These are phyloP conservation scores for Rubroshorea leprosula DNA, from an alignment of 345 rosid genomes.

Conservation along the genomic window DNA sequence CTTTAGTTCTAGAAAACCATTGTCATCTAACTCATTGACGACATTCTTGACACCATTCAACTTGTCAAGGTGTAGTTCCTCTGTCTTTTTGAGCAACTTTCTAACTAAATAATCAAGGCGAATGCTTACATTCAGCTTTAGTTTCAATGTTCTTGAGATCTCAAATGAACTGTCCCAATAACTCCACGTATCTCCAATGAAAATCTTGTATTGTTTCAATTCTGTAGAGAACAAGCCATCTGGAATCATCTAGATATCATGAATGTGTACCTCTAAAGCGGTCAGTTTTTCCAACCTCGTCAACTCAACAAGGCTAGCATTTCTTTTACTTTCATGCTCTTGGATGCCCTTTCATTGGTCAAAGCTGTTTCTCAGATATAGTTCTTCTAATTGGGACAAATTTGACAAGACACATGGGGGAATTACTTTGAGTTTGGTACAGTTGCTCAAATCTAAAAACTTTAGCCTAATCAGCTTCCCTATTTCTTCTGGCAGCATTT, in stretches of 20 bases:
- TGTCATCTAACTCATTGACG: no score
- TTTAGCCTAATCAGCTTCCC: slow-evolving; percentile 10
- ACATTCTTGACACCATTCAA: neutral
- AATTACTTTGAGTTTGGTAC: slow-evolving; percentile 1
- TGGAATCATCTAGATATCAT: neutral
- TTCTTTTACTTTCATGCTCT: slow-evolving; percentile 7
- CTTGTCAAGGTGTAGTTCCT: neutral
- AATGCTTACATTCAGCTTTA: neutral
- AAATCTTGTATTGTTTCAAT: neutral
- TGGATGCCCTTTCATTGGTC: slow-evolving; percentile 2
- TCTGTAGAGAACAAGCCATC: neutral
- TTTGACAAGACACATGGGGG: slow-evolving; percentile 3
- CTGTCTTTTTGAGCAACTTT: neutral
- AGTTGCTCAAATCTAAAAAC: slow-evolving; percentile 12
- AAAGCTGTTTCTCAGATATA: slow-evolving; percentile 11
- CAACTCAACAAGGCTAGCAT: slow-evolving; percentile 23
- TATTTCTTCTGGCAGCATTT: slow-evolving; percentile 18
- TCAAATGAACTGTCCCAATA: neutral
- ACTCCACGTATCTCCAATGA: neutral
- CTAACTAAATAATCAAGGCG: neutral
- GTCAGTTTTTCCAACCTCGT: slow-evolving; percentile 14
- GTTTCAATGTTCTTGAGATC: neutral
- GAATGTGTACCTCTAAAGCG: slow-evolving; percentile 6
- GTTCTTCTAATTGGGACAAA: slow-evolving; percentile 25
- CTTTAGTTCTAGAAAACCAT: neutral